Base-by-base conservation (phyloP, 2,329 filamentous ascomycete species). In the Fusarium concolor region DNA sequence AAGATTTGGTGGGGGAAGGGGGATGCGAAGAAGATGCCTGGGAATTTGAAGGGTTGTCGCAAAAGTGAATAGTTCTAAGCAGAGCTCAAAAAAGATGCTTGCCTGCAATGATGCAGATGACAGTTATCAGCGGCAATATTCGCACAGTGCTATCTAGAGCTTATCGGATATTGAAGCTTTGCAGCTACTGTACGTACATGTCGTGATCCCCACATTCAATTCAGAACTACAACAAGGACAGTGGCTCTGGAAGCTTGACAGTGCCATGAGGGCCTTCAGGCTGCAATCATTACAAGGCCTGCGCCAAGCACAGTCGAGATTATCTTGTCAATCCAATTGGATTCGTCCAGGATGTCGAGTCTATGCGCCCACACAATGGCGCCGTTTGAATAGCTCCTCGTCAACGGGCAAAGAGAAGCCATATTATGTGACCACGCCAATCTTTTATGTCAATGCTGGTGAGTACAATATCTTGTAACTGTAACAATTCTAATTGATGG, bases 381-480 rank as follows among this genome's bases (percentile, higher is more conserved):
- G 63, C 58, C 78, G 77, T 74, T 76, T 76, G 15, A 62, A 70
- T 44, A 75, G 68, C 71, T 73, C 73, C 5, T 55, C 60, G 43
- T 55, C 60, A 42, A 41, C 52, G 35, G 70, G 74, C 62, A 97
- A 97, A 24, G 71, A 75, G 63, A 98, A 98, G 82, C 94, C 95
- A 10, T 97, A 91, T 83, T 99, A 98, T 83, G 85, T 97, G 74
- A 98, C 96, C 7, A 96, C 94, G 10, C 96, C 96, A 4, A 99
- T 99, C 60, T 99, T 98, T 83, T 99, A 99, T 80, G 96, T 99
- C 82, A 99, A 99, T 86, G 93, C 94, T 56, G 89, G 93, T 94
- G 82, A 71, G 67, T 58, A 31, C 1, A n/a, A 42, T 31, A 11
- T 12, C 1, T 33, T 3, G 5, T 26, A n/a, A 26, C 18, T 17